phyloP scores from a whole-genome alignment of 495 filamentous ascomycete genomes.

The Baudoinia panamericana region DNA sequence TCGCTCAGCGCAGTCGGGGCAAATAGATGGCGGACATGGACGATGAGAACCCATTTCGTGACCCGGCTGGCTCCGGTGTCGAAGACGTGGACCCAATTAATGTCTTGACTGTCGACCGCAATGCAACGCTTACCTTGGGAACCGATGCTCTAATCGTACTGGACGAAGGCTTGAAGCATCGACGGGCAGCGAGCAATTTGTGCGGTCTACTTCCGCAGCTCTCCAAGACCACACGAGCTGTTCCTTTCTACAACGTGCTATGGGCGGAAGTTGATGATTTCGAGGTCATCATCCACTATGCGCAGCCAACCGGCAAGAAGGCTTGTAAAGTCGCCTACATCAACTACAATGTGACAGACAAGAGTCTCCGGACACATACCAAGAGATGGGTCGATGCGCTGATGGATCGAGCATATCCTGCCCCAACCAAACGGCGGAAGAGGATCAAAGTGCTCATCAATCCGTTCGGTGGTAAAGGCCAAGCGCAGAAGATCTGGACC shows the following conservation, averaged over 20 bases:
- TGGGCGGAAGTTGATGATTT: constrained; percentile 54
- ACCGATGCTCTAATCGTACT: constrained; percentile 50
- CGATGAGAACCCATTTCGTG: constrained; percentile 31
- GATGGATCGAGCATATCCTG: constrained; percentile 57
- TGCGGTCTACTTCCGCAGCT: constrained; percentile 33
- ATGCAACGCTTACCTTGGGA: constrained; percentile 49
- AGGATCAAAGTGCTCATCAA: constrained; percentile 82
- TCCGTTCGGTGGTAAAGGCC: constrained; percentile 75
- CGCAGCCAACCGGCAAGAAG: constrained; percentile 40
- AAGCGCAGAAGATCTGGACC: constrained; percentile 58
- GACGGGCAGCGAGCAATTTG: constrained; percentile 27
- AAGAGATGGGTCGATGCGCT: constrained; percentile 50
- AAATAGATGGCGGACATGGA: not conserved
- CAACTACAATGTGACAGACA: constrained; percentile 46
- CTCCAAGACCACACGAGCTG: constrained; percentile 32
- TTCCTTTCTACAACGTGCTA: constrained; percentile 74
- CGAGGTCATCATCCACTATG: constrained; percentile 65
- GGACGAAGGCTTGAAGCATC: constrained; percentile 37
- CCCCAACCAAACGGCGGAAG: constrained; percentile 49
- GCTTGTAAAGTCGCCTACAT: constrained; percentile 45
- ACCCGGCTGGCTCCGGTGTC: constrained; percentile 28
- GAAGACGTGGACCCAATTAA: constrained; percentile 30
- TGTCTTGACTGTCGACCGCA: constrained; percentile 40
- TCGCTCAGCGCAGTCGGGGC: constrained; percentile 25
- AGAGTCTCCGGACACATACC: constrained; percentile 27